A percentile compares a stretch with the other conserved stretches of the same genome.
These are phyloP conservation scores for Sisymbrium irio DNA, from an alignment of 345 rosid species.

Conservation along the genomic window DNA sequence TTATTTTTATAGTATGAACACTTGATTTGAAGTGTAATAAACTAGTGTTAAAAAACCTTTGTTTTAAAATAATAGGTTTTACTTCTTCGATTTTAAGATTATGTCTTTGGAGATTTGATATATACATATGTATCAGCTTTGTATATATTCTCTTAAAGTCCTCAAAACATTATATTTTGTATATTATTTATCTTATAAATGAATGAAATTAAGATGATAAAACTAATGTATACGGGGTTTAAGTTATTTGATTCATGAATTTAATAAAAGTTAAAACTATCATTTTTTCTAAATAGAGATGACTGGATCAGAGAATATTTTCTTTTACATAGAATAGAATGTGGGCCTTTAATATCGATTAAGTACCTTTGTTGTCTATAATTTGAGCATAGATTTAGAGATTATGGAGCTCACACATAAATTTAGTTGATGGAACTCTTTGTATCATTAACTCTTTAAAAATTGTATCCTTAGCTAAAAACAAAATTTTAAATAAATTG, in stretches of 20 bases:
- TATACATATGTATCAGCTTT: too few relatives aligned
- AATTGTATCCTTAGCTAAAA: not conserved
- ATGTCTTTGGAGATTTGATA: too few relatives aligned
- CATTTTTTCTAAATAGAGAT: not conserved
- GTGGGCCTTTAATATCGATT: not conserved
- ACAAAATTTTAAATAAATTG: not conserved
- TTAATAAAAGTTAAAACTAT: not conserved
- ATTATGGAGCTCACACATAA: not conserved
- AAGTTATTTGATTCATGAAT: not conserved
- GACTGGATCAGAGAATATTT: slow-evolving; percentile 2
- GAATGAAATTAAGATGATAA: too few relatives aligned
- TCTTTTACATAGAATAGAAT: too few relatives aligned
- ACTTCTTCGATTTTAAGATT: too few relatives aligned
- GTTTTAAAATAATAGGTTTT: too few relatives aligned
- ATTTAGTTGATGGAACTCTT: not conserved
- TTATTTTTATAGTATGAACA: too few relatives aligned
- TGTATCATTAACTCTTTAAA: not conserved
- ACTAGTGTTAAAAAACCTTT: too few relatives aligned
- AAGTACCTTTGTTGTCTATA: not conserved
- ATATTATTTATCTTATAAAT: too few relatives aligned
- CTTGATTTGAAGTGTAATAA: too few relatives aligned
- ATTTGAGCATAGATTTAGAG: not conserved
- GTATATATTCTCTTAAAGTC: too few relatives aligned
- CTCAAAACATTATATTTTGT: too few relatives aligned
- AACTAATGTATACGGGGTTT: not conserved